phyloP scores from a whole-genome alignment of 345 rosid genomes.

The Salix dunnii region DNA sequence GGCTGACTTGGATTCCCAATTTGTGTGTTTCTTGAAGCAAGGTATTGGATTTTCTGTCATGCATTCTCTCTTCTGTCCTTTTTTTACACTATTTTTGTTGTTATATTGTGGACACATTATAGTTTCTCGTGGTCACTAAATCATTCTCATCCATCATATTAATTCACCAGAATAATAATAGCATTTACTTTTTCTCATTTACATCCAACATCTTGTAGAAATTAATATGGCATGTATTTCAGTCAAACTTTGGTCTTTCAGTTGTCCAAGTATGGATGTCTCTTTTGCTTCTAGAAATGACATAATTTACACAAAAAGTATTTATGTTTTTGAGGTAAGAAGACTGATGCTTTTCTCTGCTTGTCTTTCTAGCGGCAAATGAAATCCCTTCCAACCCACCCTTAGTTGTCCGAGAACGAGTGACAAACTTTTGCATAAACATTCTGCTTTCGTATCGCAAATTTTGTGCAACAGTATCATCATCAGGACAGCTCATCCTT shows the following conservation, averaged over 20 bases:
- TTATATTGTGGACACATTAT: background rate
- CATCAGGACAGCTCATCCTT: constrained; percentile 92
- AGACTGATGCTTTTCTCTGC: constrained; percentile 5
- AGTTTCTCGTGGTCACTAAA: background rate
- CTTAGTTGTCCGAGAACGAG: constrained; percentile 61
- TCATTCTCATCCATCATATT: background rate
- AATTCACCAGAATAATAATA: background rate
- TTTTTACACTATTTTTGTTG: background rate
- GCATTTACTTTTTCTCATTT: background rate
- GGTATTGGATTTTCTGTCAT: constrained; percentile 37
- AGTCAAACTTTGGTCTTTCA: background rate
- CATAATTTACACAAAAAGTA: background rate
- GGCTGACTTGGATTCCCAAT: constrained; percentile 95
- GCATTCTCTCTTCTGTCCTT: background rate
- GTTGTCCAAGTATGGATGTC: background rate
- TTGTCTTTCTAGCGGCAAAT: constrained; percentile 53
- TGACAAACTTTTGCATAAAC: constrained; percentile 64
- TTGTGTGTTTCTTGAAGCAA: constrained; percentile 93
- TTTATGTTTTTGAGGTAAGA: background rate
- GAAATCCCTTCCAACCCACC: constrained; percentile 73
- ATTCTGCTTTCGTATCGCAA: constrained; percentile 80
- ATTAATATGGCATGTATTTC: background rate
- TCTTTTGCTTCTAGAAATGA: background rate
- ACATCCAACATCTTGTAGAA: background rate
- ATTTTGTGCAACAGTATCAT: constrained; percentile 92